Evolutionary conservation across 345 rosid genomes (phyloP).

Genomic region (Hibiscus syriacus): DNA sequence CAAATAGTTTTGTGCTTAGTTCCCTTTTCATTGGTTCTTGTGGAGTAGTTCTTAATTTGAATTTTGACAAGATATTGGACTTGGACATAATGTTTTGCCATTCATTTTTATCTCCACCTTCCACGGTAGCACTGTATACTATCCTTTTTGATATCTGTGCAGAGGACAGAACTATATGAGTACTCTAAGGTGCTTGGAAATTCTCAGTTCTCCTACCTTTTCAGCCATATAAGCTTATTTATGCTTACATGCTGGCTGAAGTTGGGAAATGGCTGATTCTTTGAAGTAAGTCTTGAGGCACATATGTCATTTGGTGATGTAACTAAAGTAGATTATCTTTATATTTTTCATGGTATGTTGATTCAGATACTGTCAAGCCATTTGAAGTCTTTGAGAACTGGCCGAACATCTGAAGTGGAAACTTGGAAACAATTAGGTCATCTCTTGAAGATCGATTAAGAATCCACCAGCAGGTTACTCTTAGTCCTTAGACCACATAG

Average conservation of each 20-base stretch:
- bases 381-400: conserved; percentile 56
- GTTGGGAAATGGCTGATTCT: conserved; percentile 85
- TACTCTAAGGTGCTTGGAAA: conserved; percentile 90
- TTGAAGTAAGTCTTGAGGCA: conserved; percentile 53
- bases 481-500: conserved; percentile 3
- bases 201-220: conserved; percentile 86
- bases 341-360: conserved; percentile 9
- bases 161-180: conserved; percentile 52
- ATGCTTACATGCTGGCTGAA: conserved; percentile 96
- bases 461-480: conserved; percentile 59
- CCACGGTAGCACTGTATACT: not conserved
- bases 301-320: not conserved
- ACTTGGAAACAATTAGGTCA: conserved; percentile 40
- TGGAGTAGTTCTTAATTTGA: not conserved
- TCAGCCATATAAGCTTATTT: conserved; percentile 92
- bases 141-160: conserved; percentile 19
- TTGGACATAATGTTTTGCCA: not conserved
- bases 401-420: conserved; percentile 55
- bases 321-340: not conserved
- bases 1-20: not conserved
- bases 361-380: conserved; percentile 68
- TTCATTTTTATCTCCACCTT: conserved; percentile 2
- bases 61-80: not conserved
- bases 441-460: conserved; percentile 71
- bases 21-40: not conserved